Percentiles rank a stretch among this genome's conserved stretches.
phyloP scores from a whole-genome alignment of 768 basidiomycete species.

The Melanogaster broomeanus region DNA sequence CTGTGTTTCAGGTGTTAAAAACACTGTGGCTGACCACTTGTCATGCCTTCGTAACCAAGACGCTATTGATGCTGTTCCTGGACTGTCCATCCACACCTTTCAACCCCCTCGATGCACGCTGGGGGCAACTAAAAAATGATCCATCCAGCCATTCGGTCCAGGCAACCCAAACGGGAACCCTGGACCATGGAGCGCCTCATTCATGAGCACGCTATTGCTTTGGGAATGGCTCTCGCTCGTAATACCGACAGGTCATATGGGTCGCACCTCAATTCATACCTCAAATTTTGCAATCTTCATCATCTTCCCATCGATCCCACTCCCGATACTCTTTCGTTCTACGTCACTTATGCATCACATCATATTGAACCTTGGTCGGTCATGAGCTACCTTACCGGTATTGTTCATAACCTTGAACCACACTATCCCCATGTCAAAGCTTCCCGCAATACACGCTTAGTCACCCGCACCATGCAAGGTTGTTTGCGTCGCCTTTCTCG shows the following conservation, averaged over 20 bases:
- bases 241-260: constrained; percentile 24
- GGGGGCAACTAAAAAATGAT: constrained; percentile 24
- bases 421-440: constrained; percentile 16
- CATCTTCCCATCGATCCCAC: constrained; percentile 32
- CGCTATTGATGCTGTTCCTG: constrained; percentile 3
- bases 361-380: constrained; percentile 24
- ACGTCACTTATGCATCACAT: constrained; percentile 6
- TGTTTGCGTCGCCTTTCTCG: background rate
- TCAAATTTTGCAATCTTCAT: constrained; percentile 32
- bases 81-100: constrained; percentile 5
- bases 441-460: background rate
- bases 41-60: constrained; percentile 18
- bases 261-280: constrained; percentile 35
- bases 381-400: constrained; percentile 22
- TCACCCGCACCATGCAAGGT: constrained; percentile 11
- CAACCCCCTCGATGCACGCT: constrained; percentile 29
- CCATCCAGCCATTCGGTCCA: rapidly evolving
- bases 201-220: constrained; percentile 20
- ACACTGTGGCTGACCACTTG: constrained; percentile 27
- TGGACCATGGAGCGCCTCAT: constrained; percentile 12
- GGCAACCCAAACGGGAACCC: background rate
- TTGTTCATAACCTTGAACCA: constrained; percentile 19
- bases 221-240: constrained; percentile 24
- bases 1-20: constrained; percentile 23
- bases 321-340: constrained; percentile 13